Percentiles rank a stretch among this genome's conserved stretches.
These are phyloP conservation scores for Stellera chamaejasme DNA, from an alignment of 345 rosid genomes.

Conservation along the genomic window DNA sequence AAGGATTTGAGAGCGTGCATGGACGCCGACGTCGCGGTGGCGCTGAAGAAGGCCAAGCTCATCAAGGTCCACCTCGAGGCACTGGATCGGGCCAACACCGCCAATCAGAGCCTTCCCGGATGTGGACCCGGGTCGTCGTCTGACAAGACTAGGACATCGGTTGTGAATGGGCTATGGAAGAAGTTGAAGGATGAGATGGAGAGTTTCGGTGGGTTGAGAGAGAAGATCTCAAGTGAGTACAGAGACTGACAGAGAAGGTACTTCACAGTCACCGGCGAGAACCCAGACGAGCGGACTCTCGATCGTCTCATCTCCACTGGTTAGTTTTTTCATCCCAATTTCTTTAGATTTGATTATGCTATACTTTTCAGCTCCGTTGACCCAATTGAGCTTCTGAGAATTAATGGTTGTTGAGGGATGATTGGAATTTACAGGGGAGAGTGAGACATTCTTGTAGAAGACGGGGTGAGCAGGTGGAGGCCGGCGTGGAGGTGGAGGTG, in stretches of 20 bases:
- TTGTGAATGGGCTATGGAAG: conserved; percentile 87
- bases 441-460: conserved; percentile 82
- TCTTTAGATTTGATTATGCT: background rate
- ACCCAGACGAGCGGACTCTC: conserved; percentile 68
- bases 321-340: conserved; percentile 9
- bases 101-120: conserved; percentile 66
- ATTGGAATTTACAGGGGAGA: conserved; percentile 52
- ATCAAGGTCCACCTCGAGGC: conserved; percentile 77
- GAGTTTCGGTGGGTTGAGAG: conserved; percentile 58
- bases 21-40: conserved; percentile 77
- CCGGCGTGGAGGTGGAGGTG: too few species aligned
- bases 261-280: conserved; percentile 88
- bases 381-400: background rate
- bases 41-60: conserved; percentile 76
- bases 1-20: conserved; percentile 65
- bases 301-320: conserved; percentile 93
- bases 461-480: too few species aligned
- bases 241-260: conserved; percentile 92
- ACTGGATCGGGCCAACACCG: conserved; percentile 77
- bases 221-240: conserved; percentile 65
- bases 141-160: conserved; percentile 75
- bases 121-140: conserved; percentile 91
- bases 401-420: background rate
- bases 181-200: conserved; percentile 90
- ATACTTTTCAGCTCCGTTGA: background rate